Percentiles rank a stretch among this genome's conserved stretches.
These are phyloP conservation scores for Penicillium flavigenum DNA, from an alignment of 495 filamentous ascomycete species.

Conservation along the genomic window DNA sequence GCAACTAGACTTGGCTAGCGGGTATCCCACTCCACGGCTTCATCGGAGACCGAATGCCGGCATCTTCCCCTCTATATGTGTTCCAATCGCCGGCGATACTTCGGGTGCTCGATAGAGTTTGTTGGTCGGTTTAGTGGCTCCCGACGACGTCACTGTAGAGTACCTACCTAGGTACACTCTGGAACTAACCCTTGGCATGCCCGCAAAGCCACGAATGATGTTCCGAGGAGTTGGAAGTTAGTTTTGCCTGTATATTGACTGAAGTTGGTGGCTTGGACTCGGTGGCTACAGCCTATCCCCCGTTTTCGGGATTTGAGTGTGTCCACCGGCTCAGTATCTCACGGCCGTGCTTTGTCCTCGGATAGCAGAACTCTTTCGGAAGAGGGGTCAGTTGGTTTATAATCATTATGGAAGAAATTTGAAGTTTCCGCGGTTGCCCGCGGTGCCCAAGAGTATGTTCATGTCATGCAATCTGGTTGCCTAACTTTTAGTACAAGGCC, in stretches of 20 bases:
- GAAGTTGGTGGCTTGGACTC: not conserved
- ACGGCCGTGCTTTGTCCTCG: not conserved
- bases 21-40: not conserved
- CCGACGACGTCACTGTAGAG: not conserved
- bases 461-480: no score
- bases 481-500: no score
- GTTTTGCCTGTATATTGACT: not conserved
- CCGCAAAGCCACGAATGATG: not conserved
- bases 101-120: not conserved
- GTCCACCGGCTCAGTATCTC: not conserved
- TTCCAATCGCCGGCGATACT: not conserved
- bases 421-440: no score
- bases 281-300: not conserved
- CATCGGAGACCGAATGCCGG: not conserved
- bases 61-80: not conserved
- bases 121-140: not conserved
- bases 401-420: not conserved
- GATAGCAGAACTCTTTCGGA: not conserved
- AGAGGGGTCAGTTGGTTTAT: not conserved
- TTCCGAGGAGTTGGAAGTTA: not conserved
- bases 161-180: not conserved
- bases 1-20: slow-evolving; percentile 6
- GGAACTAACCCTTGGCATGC: not conserved
- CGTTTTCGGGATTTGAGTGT: not conserved
- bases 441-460: no score